Base-by-base conservation (phyloP, 2,329 filamentous ascomycete species). In the Cyphellophora europaea region DNA sequence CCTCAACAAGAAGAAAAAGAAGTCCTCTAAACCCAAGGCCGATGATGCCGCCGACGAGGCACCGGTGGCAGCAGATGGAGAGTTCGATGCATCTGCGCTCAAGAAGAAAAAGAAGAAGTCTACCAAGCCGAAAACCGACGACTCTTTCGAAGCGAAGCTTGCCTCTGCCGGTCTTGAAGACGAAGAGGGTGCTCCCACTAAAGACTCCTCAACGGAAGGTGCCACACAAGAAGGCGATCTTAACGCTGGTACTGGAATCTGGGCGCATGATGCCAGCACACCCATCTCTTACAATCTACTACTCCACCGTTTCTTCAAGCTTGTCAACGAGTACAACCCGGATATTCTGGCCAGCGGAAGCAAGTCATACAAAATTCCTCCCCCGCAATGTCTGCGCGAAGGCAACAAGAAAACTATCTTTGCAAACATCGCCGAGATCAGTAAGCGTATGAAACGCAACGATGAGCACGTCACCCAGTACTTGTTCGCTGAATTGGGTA, bases 341-440 rank as follows among this genome's bases (percentile, higher is more conserved):
- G 91, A 98, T 60, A 82, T 96, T 55, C 81, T 89, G 47, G 82
- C 84, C 44, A 84, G 79, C 59, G 86, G 86, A 49, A 78, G 79
- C 55, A 91, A 87, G 73, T 93, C 83, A 64, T 98, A 96, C 78
- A 96, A 96, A 78, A 98, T 98, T 51, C 91, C 91, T 34, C 91
- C 91, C 35, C 91, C 91, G 33, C 91, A 98, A 71, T 96, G 91
- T 68, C 78, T 96, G 57, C 88, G 91, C 68, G 91, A 98, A 87
- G 91, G 91, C 61, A 98, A 98, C 79, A 93, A 94, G 77, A 93
- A 93, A 80, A 98, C 91, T 44, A 94, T 98, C 56, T 98, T 98
- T 56, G 91, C 89, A 71, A 98, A 98, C 71, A 91, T 98, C 57
- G 78, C 86, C 59, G 91, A 98, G 60, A 96, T 98, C 55, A 93